Evolutionary conservation across 768 basidiomycete species (phyloP).

Genomic region (Mycena crocata): DNA sequence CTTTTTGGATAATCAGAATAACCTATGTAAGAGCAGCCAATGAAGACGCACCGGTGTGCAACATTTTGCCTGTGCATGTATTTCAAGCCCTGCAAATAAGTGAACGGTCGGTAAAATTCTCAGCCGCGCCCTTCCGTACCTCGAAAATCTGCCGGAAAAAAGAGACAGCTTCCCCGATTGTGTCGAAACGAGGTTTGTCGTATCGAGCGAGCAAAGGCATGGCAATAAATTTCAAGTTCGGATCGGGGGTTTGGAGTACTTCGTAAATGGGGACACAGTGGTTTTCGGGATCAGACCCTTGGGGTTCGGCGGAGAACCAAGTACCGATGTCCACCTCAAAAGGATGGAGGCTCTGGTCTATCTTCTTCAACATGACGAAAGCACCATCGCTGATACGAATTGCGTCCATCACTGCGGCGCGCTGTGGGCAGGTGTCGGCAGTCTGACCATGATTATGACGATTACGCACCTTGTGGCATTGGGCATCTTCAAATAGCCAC

Average conservation of each 20-base stretch:
- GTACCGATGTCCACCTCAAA: conserved; percentile 45
- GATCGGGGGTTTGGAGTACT: neutral
- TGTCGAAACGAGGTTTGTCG: neutral
- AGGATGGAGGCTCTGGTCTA: conserved; percentile 33
- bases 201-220: neutral
- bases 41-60: conserved; percentile 42
- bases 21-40: too few relatives aligned
- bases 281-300: conserved; percentile 41
- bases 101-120: conserved; percentile 32
- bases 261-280: conserved; percentile 50
- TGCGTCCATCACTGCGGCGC: conserved; percentile 41
- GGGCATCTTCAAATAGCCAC: neutral
- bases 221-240: neutral
- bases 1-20: conserved; percentile 29
- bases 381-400: conserved; percentile 45
- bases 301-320: conserved; percentile 35
- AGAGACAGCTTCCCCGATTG: neutral
- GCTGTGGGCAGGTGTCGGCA: too few relatives aligned
- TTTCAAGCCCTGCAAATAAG: conserved; percentile 40
- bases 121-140: conserved; percentile 44
- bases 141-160: neutral
- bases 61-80: conserved; percentile 48
- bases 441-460: too few relatives aligned
- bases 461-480: neutral
- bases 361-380: conserved; percentile 44